Evolutionary conservation across 139 green algal species (phyloP).

Genomic region (Micractinium sp.): DNA sequence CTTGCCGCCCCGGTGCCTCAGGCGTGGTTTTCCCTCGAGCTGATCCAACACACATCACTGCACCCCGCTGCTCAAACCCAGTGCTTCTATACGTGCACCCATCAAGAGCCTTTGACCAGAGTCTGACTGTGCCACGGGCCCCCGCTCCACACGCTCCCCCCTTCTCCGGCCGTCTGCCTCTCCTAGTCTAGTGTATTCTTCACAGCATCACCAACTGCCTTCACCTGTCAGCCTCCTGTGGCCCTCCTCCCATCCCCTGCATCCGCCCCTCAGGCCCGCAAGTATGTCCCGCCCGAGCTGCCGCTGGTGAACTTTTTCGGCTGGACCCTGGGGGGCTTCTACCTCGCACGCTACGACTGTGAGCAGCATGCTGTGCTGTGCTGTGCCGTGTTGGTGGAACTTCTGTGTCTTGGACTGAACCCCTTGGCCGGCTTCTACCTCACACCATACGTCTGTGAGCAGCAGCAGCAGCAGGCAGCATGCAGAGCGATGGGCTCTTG

Average conservation of each 20-base stretch:
- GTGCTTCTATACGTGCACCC: neutral
- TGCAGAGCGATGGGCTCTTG: neutral
- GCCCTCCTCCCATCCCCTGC: neutral
- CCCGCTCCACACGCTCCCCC: no score
- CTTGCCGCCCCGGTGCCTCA: no score
- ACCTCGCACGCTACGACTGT: conserved; percentile 84
- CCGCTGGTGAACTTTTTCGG: conserved; percentile 90
- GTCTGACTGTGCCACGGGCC: no score
- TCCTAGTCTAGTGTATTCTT: no score
- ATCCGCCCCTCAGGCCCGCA: conserved; percentile 68
- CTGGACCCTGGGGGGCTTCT: conserved; percentile 94
- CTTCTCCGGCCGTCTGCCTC: no score
- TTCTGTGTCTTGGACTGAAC: no score
- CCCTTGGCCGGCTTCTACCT: no score
- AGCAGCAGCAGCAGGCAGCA: no score
- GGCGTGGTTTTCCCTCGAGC: no score
- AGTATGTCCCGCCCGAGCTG: conserved; percentile 81
- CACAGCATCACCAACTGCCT: neutral
- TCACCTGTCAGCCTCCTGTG: neutral
- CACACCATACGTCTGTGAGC: no score
- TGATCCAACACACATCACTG: neutral
- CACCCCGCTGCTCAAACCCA: neutral
- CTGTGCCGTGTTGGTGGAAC: neutral
- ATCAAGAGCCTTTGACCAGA: no score
- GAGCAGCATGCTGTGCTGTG: conserved; percentile 52